A percentile compares a stretch with the other conserved stretches of the same genome.
These are phyloP conservation scores for Sordaria brevicollis DNA, from an alignment of 495 filamentous ascomycete species.

Conservation along the genomic window DNA sequence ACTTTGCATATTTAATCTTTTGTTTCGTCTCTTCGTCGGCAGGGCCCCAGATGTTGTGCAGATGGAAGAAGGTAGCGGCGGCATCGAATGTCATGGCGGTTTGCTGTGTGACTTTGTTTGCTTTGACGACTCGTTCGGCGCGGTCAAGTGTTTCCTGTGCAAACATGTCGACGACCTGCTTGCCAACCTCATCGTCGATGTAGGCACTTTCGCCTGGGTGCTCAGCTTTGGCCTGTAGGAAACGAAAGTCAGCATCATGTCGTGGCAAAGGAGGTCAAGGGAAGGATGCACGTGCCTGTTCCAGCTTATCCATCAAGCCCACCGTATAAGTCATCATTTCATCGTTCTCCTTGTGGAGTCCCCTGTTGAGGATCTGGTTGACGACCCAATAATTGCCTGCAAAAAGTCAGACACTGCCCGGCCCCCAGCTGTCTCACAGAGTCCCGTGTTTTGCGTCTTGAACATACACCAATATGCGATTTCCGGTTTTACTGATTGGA, in stretches of 20 bases:
- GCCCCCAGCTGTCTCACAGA: not conserved
- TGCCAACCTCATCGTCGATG: constrained; percentile 69
- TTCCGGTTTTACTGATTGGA: constrained; percentile 74
- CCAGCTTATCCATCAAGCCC: constrained; percentile 81
- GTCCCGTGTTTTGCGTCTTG: not conserved
- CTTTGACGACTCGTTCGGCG: constrained; percentile 70
- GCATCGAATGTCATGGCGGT: constrained; percentile 90
- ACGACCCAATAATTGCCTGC: constrained; percentile 87
- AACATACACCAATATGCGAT: constrained; percentile 89
- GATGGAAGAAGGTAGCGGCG: constrained; percentile 81
- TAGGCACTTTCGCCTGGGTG: constrained; percentile 52
- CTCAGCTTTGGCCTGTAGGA: constrained; percentile 50
- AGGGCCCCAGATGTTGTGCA: constrained; percentile 72
- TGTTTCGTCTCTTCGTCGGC: constrained; percentile 66
- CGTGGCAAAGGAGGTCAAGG: not conserved
- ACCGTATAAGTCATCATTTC: constrained; percentile 72
- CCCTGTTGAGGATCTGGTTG: constrained; percentile 74
- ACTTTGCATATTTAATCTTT: constrained; percentile 93
- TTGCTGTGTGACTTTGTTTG: constrained; percentile 82
- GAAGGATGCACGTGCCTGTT: constrained; percentile 45
- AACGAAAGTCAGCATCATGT: not conserved
- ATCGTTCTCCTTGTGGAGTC: constrained; percentile 63
- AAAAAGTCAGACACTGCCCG: constrained; percentile 3
- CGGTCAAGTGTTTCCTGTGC: constrained; percentile 75
- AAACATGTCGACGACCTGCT: constrained; percentile 91